A percentile compares a stretch with the other conserved stretches of the same genome.
Evolutionary conservation across 306 rosid genomes (phyloP).

Genomic region (Malus asiatica): DNA sequence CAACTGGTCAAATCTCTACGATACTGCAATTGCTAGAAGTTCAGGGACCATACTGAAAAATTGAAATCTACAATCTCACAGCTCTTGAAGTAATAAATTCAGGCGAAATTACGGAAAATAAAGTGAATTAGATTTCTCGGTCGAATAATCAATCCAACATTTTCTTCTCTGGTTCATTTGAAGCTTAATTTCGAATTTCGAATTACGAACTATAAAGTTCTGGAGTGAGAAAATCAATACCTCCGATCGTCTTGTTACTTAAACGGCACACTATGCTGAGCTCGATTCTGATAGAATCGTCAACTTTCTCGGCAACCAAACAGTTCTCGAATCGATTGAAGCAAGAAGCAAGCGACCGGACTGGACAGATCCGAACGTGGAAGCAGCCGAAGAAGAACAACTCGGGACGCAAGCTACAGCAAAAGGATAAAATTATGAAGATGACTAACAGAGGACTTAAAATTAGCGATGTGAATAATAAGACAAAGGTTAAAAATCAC

Average conservation of each 20-base stretch:
- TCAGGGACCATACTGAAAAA: neutral
- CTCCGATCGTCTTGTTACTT: neutral
- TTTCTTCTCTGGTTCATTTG: conserved; percentile 2
- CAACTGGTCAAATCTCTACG: conserved; percentile 12
- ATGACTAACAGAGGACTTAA: neutral
- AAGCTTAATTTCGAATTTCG: neutral
- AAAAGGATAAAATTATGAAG: neutral
- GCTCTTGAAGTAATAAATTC: neutral
- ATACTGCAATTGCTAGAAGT: neutral
- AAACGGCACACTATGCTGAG: neutral
- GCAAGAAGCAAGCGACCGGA: neutral
- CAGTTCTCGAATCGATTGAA: conserved; percentile 1
- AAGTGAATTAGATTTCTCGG: conserved; percentile 3
- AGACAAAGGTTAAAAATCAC: conserved; percentile 29
- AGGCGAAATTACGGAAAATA: neutral
- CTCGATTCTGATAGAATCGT: neutral
- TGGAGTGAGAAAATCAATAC: neutral
- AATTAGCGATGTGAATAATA: neutral
- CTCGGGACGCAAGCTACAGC: neutral
- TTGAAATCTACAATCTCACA: neutral
- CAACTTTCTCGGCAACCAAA: conserved; percentile 16
- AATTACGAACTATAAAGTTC: neutral
- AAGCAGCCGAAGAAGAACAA: neutral
- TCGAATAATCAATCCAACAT: neutral
- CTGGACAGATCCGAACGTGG: conserved; percentile 39